phyloP scores from a whole-genome alignment of 306 rosid genomes.

The Cicer arietinum region DNA sequence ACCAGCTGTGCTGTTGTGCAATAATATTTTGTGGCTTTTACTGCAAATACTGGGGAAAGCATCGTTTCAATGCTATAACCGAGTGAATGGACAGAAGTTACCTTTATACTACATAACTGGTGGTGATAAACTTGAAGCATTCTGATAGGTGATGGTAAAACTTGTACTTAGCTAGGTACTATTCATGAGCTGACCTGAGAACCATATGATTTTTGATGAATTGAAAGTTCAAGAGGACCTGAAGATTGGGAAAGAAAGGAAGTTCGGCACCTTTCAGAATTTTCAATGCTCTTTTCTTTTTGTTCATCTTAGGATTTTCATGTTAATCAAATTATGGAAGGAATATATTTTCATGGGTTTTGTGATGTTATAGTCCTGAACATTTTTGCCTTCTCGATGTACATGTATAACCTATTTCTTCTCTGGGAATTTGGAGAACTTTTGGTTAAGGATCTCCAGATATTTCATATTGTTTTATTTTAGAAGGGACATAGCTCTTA shows the following conservation, averaged over 20 bases:
- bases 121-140: conserved; percentile 25
- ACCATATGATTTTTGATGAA: conserved; percentile 2
- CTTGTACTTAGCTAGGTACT: conserved; percentile 1
- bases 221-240: conserved; percentile 10
- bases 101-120: background rate
- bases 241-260: conserved; percentile 18
- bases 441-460: background rate
- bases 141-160: conserved; percentile 25
- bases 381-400: conserved; percentile 1
- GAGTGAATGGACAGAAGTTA: conserved; percentile 13
- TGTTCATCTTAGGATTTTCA: background rate
- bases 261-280: conserved; percentile 8
- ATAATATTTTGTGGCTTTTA: conserved; percentile 12
- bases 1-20: conserved; percentile 35
- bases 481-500: background rate
- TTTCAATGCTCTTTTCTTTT: conserved; percentile 5
- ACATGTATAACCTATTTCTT: background rate
- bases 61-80: conserved; percentile 28
- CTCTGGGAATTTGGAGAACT: background rate
- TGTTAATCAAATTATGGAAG: background rate
- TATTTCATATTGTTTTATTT: conserved; percentile 10
- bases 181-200: conserved; percentile 25
- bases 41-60: conserved; percentile 32
- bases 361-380: background rate
- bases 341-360: conserved; percentile 18